A percentile compares a stretch with the other conserved stretches of the same genome.
Conservation (phyloP, 306 rosid genomes). For the Urtica urens region DNA sequence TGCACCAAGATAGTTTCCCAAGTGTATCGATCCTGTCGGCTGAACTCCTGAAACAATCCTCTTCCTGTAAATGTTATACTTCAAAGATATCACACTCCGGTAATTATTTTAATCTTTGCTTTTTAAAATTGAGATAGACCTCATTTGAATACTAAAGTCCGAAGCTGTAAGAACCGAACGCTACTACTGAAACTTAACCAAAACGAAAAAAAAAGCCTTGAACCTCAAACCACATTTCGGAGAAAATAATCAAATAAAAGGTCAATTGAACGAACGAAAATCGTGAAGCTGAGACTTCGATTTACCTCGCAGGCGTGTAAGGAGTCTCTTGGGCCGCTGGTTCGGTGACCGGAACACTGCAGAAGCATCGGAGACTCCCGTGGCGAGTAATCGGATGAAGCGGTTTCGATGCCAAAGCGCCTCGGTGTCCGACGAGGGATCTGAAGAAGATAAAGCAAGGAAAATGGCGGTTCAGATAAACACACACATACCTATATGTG, state of each 20-base stretch:
- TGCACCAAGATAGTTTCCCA: constrained; percentile 93
- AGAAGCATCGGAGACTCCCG: constrained; percentile 30
- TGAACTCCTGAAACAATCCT: constrained; percentile 94
- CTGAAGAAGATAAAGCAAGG: constrained; percentile 24
- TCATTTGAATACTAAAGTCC: neutral
- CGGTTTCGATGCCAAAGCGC: constrained; percentile 7
- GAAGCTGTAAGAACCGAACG: neutral
- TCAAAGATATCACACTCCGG: too few relatives aligned
- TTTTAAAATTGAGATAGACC: neutral
- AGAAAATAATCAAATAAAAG: neutral
- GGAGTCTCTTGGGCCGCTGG: constrained; percentile 24
- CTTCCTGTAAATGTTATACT: constrained; percentile 37
- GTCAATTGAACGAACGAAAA: neutral
- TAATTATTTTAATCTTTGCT: neutral
- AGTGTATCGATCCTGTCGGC: constrained; percentile 91
- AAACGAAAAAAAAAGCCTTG: neutral
- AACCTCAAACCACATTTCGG: neutral
- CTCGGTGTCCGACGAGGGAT: constrained; percentile 25
- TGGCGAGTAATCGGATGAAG: constrained; percentile 12
- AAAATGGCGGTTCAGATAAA: neutral
- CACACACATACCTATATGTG: too few relatives aligned
- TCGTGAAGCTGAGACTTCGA: too few relatives aligned
- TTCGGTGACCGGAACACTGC: constrained; percentile 29
- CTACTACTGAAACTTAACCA: neutral
- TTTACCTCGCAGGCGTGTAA: constrained; percentile 50